Base-by-base conservation (phyloP, 2,329 filamentous ascomycete species). In the Pseudophaeomoniella oleicola region DNA sequence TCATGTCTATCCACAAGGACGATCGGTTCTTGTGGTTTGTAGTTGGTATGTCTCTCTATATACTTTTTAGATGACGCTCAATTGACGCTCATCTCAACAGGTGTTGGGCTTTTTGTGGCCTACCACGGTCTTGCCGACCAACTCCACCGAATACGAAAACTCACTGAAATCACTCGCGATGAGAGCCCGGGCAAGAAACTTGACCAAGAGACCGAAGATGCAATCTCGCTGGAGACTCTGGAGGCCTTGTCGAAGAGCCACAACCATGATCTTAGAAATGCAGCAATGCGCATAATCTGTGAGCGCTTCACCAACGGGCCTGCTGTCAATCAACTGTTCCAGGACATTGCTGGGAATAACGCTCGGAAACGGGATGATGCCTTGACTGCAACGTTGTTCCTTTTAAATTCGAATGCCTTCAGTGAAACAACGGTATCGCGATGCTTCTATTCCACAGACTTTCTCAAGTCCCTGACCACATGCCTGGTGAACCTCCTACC, bases 231-330 rank as follows among this genome's bases (percentile, higher is more conserved):
- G 9, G 64, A 69, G 30, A 86, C 81, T 0, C 63, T 87, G 6
- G 64, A 75, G 36, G 79, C 74, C 44, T 66, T 87, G 3, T 62
- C 81, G 10, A 64, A 70, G 36, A 81, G 81, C 53, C 79, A 79
- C 41, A 88, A 78, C 54, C 78, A 73, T 49, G 71, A 79, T 14
- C 79, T 87, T 43, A 68, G 77, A 44, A 77, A 82, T 41, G 78
- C 80, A 31, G 56, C 64, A 14, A 47, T 66, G 34, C 61, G 59
- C 31, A 66, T 67, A 3, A 56, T 67, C 6, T 57, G 57, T 4
- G 62, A 64, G 39, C 52, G 64, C 38, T 58, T 58, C 2, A 57
- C 58, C 3, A 60, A 59, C 43, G 56, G 56, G 2, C 44, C 54
- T 11, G 53, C 59, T 0, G 54, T 57, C 19, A 50, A 60, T 36